phyloP scores from a whole-genome alignment of 306 rosid genomes.

The Pyrus bretschneideri region DNA sequence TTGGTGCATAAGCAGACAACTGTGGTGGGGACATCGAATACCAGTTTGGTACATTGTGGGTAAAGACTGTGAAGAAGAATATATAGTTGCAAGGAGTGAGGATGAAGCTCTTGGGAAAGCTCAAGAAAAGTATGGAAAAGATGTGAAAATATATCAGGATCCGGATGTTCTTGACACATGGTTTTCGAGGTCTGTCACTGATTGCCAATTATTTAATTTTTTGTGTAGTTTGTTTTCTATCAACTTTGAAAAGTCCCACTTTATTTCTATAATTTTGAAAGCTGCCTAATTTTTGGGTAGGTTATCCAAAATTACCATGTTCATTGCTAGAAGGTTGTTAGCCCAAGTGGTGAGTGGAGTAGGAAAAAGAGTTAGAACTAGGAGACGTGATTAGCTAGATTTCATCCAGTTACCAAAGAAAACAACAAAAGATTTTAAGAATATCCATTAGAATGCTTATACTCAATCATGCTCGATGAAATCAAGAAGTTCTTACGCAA shows the following conservation, averaged over 20 bases:
- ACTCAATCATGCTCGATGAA: not conserved
- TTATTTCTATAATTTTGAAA: not conserved
- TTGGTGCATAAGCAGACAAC: slow-evolving; percentile 99
- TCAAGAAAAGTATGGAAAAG: slow-evolving; percentile 57
- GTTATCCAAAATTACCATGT: not conserved
- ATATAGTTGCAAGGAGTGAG: slow-evolving; percentile 78
- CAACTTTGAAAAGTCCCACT: not conserved
- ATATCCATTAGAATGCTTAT: not conserved
- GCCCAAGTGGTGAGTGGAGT: not conserved
- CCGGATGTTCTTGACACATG: slow-evolving; percentile 98
- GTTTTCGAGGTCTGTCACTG: slow-evolving; percentile 80
- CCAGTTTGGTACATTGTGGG: slow-evolving; percentile 97
- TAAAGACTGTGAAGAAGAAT: slow-evolving; percentile 78
- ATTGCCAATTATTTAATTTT: not conserved
- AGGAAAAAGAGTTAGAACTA: not conserved
- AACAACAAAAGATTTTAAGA: not conserved
- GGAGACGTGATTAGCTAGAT: not conserved
- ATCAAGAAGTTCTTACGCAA: not conserved
- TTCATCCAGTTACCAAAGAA: not conserved
- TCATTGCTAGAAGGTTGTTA: not conserved
- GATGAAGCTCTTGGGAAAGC: slow-evolving; percentile 80
- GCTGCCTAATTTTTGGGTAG: not conserved
- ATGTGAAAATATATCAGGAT: slow-evolving; percentile 84
- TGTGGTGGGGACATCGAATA: slow-evolving; percentile 99
- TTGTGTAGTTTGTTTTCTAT: not conserved